Evolutionary conservation across 1,284 basidiomycete genomes (phyloP).

Genomic region (Heimioporus punctisporus): DNA sequence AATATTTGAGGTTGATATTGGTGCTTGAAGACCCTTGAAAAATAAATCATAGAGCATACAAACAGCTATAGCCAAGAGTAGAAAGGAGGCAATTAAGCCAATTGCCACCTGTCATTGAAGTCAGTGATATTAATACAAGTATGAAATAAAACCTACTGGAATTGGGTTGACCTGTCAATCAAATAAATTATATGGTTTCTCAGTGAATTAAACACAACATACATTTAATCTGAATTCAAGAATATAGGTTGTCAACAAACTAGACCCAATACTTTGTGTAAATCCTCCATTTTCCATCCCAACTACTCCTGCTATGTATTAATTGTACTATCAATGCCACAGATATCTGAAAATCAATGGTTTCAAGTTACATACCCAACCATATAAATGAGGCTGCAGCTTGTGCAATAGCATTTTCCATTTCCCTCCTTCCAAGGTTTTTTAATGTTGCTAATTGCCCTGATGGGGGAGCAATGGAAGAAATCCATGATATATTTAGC

Average conservation of each 20-base stretch:
- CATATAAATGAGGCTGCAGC: constrained; percentile 8
- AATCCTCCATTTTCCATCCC: constrained; percentile 7
- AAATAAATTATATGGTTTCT: too few species aligned
- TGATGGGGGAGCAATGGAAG: background rate
- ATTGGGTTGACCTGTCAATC: background rate
- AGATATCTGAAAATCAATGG: too few species aligned
- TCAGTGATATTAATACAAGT: background rate
- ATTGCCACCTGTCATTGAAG: background rate
- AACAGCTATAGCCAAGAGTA: background rate
- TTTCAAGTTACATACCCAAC: constrained; percentile 8
- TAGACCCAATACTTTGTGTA: background rate
- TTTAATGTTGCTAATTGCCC: background rate
- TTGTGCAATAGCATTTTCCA: constrained; percentile 8
- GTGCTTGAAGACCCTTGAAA: background rate
- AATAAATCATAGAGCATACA: background rate
- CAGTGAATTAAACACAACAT: too few species aligned
- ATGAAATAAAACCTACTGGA: background rate
- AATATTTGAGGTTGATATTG: background rate
- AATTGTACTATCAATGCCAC: too few species aligned
- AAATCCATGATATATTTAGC: background rate
- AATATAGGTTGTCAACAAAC: background rate
- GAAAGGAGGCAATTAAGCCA: constrained; percentile 5
- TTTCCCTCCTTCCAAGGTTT: background rate
- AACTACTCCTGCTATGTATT: background rate
- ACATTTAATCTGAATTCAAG: constrained; percentile 15